Base-by-base conservation (phyloP, 306 rosid species). In the Echinosophora koreensis region DNA sequence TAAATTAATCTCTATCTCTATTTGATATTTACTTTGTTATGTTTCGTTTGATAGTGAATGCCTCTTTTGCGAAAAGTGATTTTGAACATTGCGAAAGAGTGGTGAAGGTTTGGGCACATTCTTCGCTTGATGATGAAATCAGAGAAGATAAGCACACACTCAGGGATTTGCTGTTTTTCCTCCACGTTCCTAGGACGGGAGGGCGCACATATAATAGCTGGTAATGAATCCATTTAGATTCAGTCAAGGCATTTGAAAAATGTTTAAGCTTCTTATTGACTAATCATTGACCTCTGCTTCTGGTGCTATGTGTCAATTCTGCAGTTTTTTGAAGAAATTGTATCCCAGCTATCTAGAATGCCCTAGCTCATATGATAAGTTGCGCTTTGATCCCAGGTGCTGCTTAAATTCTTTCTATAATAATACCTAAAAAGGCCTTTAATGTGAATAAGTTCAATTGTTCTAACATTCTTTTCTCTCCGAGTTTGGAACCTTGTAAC, bases 381-480 rank as follows among this genome's bases (percentile, higher is more conserved):
- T 96, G 84, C 98, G 88, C 42, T 92, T 96, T 80, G 94, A 96
- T 88, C 98, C 99, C n/a, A 92, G 99, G 99, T 92, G 71, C 52
- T 54, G 66, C 71, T 58, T 35, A 30, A 38, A 30, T 69, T 70
- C 73, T 61, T 67, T 59, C 52, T 27, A 14, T 73, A 58, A n/a
- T n/a, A n/a, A n/a, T n/a, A n/a, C n/a, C n/a, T n/a, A n/a, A n/a
- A 39, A 49, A 28, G 69, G 8, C 54, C 55, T 77, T 77, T 17
- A 9, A 14, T 46, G 50, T 17, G 38, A 8, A 46, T 71, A 49
- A 16, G 38, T 66, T 56, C 35, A n/a, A n/a, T n/a, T n/a, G n/a
- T n/a, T n/a, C n/a, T 57, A 44, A 41, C 69, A 47, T 56, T 42
- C 30, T 50, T 39, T 42, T 27, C 41, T 70, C 12, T 39, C 62